Percentiles rank a stretch among this genome's conserved stretches.
Conservation (phyloP, 257 asterid genomes). For the Solanum commersonii region DNA sequence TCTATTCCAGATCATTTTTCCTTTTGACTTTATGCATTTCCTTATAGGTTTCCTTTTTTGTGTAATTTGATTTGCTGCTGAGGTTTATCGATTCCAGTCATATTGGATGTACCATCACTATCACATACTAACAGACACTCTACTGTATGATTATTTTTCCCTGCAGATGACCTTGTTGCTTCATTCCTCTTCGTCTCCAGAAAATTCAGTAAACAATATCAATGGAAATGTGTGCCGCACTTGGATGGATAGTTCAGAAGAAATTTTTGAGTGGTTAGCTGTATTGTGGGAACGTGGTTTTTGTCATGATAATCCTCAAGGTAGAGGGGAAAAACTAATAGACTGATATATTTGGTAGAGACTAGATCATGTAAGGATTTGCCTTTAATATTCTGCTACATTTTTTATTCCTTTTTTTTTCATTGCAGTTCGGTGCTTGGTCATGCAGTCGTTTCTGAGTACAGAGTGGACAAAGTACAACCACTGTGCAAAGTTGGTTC, state of each 20-base stretch:
- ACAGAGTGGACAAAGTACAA: conserved; percentile 54
- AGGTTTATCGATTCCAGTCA: neutral
- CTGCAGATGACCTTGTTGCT: conserved; percentile 68
- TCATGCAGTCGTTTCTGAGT: conserved; percentile 81
- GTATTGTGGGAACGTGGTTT: conserved; percentile 93
- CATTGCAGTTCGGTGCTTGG: conserved; percentile 70
- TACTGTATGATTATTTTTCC: conserved; percentile 2
- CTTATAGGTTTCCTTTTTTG: neutral
- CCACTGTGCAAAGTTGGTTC: conserved; percentile 41
- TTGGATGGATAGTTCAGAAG: conserved; percentile 50
- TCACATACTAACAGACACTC: neutral
- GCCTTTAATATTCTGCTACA: neutral
- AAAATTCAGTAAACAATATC: conserved; percentile 19
- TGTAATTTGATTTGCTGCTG: neutral
- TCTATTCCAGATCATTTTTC: neutral
- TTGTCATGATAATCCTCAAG: conserved; percentile 91
- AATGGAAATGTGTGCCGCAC: conserved; percentile 23
- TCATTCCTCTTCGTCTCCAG: conserved; percentile 33
- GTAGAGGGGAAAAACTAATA: conserved; percentile 16
- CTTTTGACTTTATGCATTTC: neutral
- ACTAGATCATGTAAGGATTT: neutral
- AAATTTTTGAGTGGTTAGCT: conserved; percentile 65
- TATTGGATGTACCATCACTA: neutral
- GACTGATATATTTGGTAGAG: neutral
- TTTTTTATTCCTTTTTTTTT: neutral